Conservation (phyloP, 2,329 filamentous ascomycete species). For the Septoria petroselini region DNA sequence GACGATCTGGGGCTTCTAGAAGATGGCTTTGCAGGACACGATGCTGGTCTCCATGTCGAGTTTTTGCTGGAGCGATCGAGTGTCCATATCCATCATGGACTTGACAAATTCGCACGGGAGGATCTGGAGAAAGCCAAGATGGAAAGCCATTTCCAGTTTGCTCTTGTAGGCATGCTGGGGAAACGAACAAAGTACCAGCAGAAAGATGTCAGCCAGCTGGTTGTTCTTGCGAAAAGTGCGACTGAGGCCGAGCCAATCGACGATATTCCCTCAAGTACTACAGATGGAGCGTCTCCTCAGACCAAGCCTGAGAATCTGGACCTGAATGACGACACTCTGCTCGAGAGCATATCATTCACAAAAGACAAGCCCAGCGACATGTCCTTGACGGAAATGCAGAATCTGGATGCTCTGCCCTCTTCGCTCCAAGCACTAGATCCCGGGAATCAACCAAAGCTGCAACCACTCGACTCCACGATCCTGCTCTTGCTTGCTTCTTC, state of each 20-base stretch:
- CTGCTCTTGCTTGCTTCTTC: conserved; percentile 77
- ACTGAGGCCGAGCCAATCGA: conserved; percentile 28
- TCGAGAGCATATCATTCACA: conserved; percentile 81
- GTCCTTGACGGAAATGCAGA: conserved; percentile 41
- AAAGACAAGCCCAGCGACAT: conserved; percentile 43
- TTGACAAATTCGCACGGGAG: conserved; percentile 69
- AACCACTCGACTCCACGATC: conserved; percentile 83
- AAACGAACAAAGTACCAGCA: conserved; percentile 80
- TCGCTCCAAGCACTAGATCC: conserved; percentile 66
- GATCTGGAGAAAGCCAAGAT: conserved; percentile 66
- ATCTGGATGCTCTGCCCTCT: conserved; percentile 55
- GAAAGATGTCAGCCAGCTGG: conserved; percentile 78
- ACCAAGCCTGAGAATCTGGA: conserved; percentile 57
- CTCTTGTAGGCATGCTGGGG: conserved; percentile 79
- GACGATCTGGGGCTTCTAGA: conserved; percentile 57
- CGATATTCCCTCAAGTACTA: conserved; percentile 4
- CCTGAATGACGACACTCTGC: conserved; percentile 86
- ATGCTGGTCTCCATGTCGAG: conserved; percentile 55
- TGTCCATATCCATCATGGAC: conserved; percentile 78
- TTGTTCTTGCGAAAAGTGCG: conserved; percentile 80
- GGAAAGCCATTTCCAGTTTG: conserved; percentile 72
- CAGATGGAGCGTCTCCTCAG: conserved; percentile 8
- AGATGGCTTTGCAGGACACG: conserved; percentile 36
- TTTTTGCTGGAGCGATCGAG: conserved; percentile 81
- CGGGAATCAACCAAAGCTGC: conserved; percentile 75